Evolutionary conservation across 208 protist genomes (phyloP), one percentile per base, ranked within the genome.

Genomic region (Acanthamoeba sp.): DNA sequence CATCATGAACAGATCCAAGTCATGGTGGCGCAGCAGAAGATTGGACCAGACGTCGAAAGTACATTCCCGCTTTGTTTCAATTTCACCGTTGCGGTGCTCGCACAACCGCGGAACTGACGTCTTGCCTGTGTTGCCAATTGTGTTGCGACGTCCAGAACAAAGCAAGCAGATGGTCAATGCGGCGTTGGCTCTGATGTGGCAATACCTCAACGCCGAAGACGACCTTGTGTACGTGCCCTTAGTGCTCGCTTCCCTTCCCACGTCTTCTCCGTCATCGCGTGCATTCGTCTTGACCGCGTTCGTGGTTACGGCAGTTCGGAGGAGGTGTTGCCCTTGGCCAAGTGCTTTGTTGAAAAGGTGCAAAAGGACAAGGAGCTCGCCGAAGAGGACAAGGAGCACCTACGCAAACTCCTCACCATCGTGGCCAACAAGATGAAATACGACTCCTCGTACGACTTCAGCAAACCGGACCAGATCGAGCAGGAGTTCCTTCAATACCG

Each of bases 401-500:
- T 84, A 5, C 12, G 27, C 10, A 48, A 84, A 40, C 42, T 84
- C 40, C 18, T 84, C 27, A 55, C 40, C 42, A 34, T 84, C 22
- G 16, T 84, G 40, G 76, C 76, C 76, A 84, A 84, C 42, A 84
- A 84, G 76, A 84, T 84, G 76, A 84, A 84, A 24, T 84, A 84
- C 42, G 76, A 84, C 42, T 84, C 76, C 18, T 84, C 76, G 24
- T 84, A 57, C n/a, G 76, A 84, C 76, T 84, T 84, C 42, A 9
- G 40, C 40, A 84, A 84, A 40, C 76, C 76, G 76, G 76, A 84
- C 27, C 76, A 84, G 76, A 32, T 84, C n/a, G 76, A 84, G 76
- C 76, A 57, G 27, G 76, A 84, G 22, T 84, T 84, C 76, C 34
- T 84, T 7, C 40, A 55, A 10, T 84, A 84, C 40, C 76, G 76